These are phyloP conservation scores for Pilasporangium apinafurcum DNA, from an alignment of 352 stramenopile species.

Conservation along the genomic window DNA sequence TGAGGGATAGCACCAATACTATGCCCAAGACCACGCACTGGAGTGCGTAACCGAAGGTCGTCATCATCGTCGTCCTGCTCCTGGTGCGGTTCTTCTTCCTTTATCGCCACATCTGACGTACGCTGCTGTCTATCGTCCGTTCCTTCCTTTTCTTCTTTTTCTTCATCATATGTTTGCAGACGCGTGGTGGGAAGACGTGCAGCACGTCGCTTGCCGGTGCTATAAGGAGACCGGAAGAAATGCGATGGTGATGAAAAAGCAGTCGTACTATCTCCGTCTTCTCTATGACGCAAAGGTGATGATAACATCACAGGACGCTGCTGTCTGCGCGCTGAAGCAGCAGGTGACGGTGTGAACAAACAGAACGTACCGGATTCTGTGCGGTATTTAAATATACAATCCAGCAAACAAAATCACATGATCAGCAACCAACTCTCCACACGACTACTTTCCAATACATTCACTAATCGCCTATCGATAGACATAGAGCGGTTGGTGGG, in stretches of 20 bases:
- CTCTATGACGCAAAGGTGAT: conserved; percentile 11
- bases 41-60: conserved; percentile 8
- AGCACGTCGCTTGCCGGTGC: conserved; percentile 2
- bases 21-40: conserved; percentile 7
- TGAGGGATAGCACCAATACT: not conserved
- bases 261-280: conserved; percentile 16
- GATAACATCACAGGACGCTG: not conserved
- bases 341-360: conserved; percentile 48
- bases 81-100: not conserved
- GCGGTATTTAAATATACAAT: conserved; percentile 4
- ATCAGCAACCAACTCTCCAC: not conserved
- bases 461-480: too few species aligned
- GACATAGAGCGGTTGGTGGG: too few species aligned
- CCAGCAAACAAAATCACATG: not conserved
- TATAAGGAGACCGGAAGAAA: conserved; percentile 71
- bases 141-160: conserved; percentile 3
- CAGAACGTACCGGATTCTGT: conserved; percentile 25
- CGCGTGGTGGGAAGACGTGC: not conserved
- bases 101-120: not conserved
- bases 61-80: not conserved
- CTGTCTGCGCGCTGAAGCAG: conserved; percentile 7
- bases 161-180: conserved; percentile 9
- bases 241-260: conserved; percentile 45
- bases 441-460: too few species aligned
- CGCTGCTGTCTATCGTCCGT: conserved; percentile 1